Evolutionary conservation across 2,329 filamentous ascomycete species (phyloP).

Genomic region (Rhynchosporium agropyri): DNA sequence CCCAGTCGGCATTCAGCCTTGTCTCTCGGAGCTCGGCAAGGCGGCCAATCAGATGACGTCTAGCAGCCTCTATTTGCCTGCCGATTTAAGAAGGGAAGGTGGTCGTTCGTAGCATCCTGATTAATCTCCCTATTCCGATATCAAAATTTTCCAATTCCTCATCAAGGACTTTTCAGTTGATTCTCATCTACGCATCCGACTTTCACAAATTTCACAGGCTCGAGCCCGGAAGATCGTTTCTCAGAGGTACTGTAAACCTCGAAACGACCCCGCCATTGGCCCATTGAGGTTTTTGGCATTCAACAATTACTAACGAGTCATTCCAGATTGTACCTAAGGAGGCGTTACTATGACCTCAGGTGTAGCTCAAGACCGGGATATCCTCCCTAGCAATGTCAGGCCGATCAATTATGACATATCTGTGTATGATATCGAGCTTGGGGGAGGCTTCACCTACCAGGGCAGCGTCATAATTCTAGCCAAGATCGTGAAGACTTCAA

Average conservation of each 20-base stretch:
- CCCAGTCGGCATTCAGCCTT: slow-evolving; percentile 11
- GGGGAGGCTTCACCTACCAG: slow-evolving; percentile 74
- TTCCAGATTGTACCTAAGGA: background rate
- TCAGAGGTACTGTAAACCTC: background rate
- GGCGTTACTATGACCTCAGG: slow-evolving; percentile 33
- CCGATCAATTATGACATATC: slow-evolving; percentile 85
- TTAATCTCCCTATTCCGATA: too few relatives aligned
- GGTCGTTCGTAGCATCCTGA: too few relatives aligned
- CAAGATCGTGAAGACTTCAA: slow-evolving; percentile 70
- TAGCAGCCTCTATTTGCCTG: too few relatives aligned
- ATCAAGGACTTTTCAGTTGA: too few relatives aligned
- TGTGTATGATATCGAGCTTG: slow-evolving; percentile 75
- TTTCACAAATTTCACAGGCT: too few relatives aligned
- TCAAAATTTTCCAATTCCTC: too few relatives aligned
- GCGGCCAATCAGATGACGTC: slow-evolving; percentile 16
- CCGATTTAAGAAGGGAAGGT: too few relatives aligned
- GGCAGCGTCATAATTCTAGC: slow-evolving; percentile 81
- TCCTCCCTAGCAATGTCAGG: slow-evolving; percentile 68
- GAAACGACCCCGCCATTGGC: slow-evolving; percentile 8
- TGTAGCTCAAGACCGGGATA: slow-evolving; percentile 61
- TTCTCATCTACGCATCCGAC: too few relatives aligned
- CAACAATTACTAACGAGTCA: background rate
- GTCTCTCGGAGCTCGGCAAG: slow-evolving; percentile 17
- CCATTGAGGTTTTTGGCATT: slow-evolving; percentile 7
- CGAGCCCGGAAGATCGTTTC: background rate